These are phyloP conservation scores for Halophytophthora batemanensis DNA, from an alignment of 352 stramenopile species.

Conservation along the genomic window DNA sequence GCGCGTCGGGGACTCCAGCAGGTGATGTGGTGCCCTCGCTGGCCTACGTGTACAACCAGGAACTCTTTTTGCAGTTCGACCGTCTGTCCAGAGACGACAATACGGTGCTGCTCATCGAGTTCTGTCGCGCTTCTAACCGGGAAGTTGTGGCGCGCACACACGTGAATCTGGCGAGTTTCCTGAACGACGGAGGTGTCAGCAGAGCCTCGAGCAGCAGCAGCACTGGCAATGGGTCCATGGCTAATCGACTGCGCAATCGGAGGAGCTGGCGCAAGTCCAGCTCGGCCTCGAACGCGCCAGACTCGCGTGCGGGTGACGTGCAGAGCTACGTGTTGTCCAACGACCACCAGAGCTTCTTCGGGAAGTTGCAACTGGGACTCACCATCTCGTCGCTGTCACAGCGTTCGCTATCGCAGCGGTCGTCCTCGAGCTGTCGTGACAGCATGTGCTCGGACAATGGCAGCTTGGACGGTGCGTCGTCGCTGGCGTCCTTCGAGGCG, in stretches of 20 bases:
- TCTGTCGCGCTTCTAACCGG: constrained; percentile 66
- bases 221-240: constrained; percentile 16
- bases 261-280: constrained; percentile 23
- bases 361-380: constrained; percentile 65
- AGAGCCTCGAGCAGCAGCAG: constrained; percentile 8
- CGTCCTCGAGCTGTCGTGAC: constrained; percentile 23
- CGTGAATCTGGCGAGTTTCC: constrained; percentile 78
- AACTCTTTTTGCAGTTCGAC: constrained; percentile 83
- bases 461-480: constrained; percentile 11
- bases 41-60: constrained; percentile 77
- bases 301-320: constrained; percentile 22
- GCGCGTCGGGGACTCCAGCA: constrained; percentile 1
- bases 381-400: constrained; percentile 67
- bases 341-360: constrained; percentile 82
- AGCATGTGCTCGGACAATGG: constrained; percentile 35
- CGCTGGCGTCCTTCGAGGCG: constrained; percentile 20
- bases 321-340: constrained; percentile 82
- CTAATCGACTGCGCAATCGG: constrained; percentile 23
- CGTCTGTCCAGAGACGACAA: constrained; percentile 82
- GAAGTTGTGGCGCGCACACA: constrained; percentile 80
- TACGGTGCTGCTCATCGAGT: constrained; percentile 78
- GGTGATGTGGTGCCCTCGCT: constrained; percentile 23
- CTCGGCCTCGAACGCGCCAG: constrained; percentile 17
- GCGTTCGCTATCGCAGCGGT: constrained; percentile 34
- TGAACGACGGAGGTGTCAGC: constrained; percentile 65